These are phyloP conservation scores for Thymus quinquecostatus DNA, from an alignment of 257 asterid species.

Conservation along the genomic window DNA sequence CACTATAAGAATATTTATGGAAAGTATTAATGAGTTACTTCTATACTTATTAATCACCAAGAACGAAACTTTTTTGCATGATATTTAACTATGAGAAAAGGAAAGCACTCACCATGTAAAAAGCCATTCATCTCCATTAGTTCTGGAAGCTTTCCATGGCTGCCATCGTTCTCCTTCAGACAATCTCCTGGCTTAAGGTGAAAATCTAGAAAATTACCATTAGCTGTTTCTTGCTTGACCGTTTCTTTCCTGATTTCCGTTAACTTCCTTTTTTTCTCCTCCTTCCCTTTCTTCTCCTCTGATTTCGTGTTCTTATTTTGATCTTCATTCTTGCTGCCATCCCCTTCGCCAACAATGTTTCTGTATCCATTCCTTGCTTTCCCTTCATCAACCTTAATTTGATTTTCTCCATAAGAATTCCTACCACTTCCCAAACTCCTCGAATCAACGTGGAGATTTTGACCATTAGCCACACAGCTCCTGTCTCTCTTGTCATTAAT, in stretches of 20 bases:
- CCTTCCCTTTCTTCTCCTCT: slow-evolving; percentile 46
- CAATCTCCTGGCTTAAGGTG: slow-evolving; percentile 29
- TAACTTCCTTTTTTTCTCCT: slow-evolving; percentile 34
- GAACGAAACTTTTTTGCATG: neutral
- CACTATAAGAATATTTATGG: neutral
- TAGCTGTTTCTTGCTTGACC: slow-evolving; percentile 35
- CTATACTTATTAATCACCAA: slow-evolving; percentile 8
- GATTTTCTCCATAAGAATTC: slow-evolving; percentile 33
- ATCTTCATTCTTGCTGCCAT: slow-evolving; percentile 36
- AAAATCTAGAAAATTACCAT: slow-evolving; percentile 34
- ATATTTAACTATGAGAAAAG: slow-evolving; percentile 12
- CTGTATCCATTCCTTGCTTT: slow-evolving; percentile 38
- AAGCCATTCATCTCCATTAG: slow-evolving; percentile 49
- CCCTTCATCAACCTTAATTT: slow-evolving; percentile 36
- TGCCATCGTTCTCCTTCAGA: slow-evolving; percentile 36
- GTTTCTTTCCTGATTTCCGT: slow-evolving; percentile 26
- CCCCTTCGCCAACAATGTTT: slow-evolving; percentile 31
- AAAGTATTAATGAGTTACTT: neutral
- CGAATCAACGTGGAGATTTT: slow-evolving; percentile 29
- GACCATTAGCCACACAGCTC: slow-evolving; percentile 36
- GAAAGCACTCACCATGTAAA: slow-evolving; percentile 55
- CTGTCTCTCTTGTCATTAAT: slow-evolving; percentile 37
- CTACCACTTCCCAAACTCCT: slow-evolving; percentile 39
- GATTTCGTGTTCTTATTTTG: slow-evolving; percentile 42
- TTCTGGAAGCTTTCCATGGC: slow-evolving; percentile 43